A percentile compares a stretch with the other conserved stretches of the same genome.
Conservation (phyloP, 2,329 filamentous ascomycete genomes). For the Seiridium cupressi region DNA sequence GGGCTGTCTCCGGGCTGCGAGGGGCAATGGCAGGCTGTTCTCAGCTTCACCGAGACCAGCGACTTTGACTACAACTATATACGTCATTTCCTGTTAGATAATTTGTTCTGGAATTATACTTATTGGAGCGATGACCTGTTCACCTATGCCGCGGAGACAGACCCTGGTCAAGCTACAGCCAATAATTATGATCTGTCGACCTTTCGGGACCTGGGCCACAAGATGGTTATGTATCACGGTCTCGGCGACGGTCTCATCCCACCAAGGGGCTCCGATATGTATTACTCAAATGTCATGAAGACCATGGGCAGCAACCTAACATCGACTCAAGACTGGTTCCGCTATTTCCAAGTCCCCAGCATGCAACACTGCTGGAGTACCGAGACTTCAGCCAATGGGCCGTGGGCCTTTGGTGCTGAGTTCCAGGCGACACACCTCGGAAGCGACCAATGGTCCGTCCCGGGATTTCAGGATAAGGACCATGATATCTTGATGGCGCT, state of each 20-base stretch:
- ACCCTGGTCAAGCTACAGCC: constrained; percentile 37
- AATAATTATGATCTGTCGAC: constrained; percentile 35
- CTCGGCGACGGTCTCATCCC: constrained; percentile 39
- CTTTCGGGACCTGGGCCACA: constrained; percentile 38
- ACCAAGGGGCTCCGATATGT: constrained; percentile 29
- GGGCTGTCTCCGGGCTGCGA: constrained; percentile 49
- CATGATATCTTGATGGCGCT: constrained; percentile 38
- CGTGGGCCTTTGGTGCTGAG: constrained; percentile 37
- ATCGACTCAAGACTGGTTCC: constrained; percentile 46
- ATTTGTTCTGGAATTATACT: constrained; percentile 33
- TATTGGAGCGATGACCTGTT: constrained; percentile 31
- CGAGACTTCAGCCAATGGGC: constrained; percentile 28
- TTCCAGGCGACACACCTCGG: constrained; percentile 25
- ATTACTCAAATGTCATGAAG: constrained; percentile 28
- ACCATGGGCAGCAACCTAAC: constrained; percentile 23
- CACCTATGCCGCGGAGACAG: constrained; percentile 25
- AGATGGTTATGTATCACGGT: constrained; percentile 47
- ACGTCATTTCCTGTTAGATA: constrained; percentile 37
- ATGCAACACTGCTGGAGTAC: constrained; percentile 46
- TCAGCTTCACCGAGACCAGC: constrained; percentile 28
- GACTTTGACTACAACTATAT: constrained; percentile 32
- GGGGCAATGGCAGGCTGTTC: constrained; percentile 28
- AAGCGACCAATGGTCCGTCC: constrained; percentile 29
- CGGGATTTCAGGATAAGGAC: constrained; percentile 30
- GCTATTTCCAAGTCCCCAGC: constrained; percentile 52